Evolutionary conservation across 225 moss, liverwort and hornwort genomes (phyloP).

Genomic region (Pleurozium schreberi): DNA sequence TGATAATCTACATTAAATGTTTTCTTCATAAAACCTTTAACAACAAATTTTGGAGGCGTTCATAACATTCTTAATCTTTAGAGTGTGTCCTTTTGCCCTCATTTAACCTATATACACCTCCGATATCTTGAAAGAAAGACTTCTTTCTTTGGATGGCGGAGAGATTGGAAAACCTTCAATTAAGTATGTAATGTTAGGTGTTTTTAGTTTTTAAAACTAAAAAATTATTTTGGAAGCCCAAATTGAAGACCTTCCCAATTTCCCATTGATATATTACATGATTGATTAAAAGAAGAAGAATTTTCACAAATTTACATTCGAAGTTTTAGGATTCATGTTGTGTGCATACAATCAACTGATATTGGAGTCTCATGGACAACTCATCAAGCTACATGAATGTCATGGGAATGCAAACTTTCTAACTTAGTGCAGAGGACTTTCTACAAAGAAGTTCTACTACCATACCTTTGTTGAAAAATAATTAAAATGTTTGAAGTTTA

Average conservation of each 20-base stretch:
- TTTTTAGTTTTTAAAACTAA: neutral
- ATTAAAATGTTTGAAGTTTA: too few species aligned
- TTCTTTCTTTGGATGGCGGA: accelerated
- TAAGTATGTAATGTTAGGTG: neutral
- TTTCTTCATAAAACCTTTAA: neutral
- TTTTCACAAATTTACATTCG: neutral
- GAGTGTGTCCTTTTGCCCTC: accelerated
- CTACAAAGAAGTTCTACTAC: too few species aligned
- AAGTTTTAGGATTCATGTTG: accelerated
- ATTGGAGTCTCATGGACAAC: too few species aligned
- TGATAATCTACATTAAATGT: neutral
- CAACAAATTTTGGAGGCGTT: neutral
- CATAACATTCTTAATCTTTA: neutral
- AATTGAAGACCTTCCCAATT: neutral
- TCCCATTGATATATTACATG: neutral
- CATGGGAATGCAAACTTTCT: too few species aligned
- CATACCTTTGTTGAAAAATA: too few species aligned
- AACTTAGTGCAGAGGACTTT: too few species aligned
- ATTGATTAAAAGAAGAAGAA: neutral
- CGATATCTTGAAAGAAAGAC: accelerated
- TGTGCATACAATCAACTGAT: too few species aligned
- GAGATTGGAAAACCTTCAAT: neutral
- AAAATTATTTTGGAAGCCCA: accelerated
- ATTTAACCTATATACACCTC: neutral
- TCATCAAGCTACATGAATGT: too few species aligned